A percentile compares a stretch with the other conserved stretches of the same genome.
These are phyloP conservation scores for Moricandia arvensis DNA, from an alignment of 345 rosid species.

Conservation along the genomic window DNA sequence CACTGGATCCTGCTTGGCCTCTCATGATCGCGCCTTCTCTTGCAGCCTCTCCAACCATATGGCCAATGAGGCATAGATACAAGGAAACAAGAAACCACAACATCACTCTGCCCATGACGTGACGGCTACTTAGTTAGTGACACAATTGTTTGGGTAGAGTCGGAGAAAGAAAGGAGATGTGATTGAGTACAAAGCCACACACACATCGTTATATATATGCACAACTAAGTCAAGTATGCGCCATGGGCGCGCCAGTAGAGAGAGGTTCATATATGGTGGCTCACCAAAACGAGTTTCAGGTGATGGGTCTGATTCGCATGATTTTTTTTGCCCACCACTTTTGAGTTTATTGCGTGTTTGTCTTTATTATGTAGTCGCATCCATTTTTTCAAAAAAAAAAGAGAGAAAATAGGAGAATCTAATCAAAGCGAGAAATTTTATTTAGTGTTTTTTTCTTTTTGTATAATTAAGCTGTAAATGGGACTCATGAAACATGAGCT, in stretches of 20 bases:
- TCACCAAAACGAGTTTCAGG: conserved; percentile 19
- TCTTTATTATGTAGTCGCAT: conserved; percentile 4
- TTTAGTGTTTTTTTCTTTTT: too few relatives aligned
- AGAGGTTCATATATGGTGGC: conserved; percentile 15
- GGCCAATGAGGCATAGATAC: conserved; percentile 30
- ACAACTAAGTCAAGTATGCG: background rate
- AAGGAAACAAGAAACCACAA: conserved; percentile 33
- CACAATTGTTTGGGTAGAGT: background rate
- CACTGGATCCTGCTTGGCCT: background rate
- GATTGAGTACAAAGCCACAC: background rate
- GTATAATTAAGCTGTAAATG: too few relatives aligned
- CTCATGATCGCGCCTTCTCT: conserved; percentile 31
- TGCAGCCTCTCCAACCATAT: conserved; percentile 32
- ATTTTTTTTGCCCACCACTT: background rate
- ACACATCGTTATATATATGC: conserved; percentile 15
- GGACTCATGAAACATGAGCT: too few relatives aligned
- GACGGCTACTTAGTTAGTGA: conserved; percentile 17
- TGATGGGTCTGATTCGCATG: conserved; percentile 36
- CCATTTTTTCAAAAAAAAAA: background rate
- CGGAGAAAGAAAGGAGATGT: conserved; percentile 23
- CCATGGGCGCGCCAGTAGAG: conserved; percentile 18
- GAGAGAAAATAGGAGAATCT: too few relatives aligned
- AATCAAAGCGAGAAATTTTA: too few relatives aligned
- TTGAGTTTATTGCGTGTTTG: background rate
- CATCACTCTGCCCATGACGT: conserved; percentile 29